Percentiles rank a stretch among this genome's conserved stretches.
These are phyloP conservation scores for Candida stauntonica DNA, from an alignment of 805 yeast genomes.

Conservation along the genomic window DNA sequence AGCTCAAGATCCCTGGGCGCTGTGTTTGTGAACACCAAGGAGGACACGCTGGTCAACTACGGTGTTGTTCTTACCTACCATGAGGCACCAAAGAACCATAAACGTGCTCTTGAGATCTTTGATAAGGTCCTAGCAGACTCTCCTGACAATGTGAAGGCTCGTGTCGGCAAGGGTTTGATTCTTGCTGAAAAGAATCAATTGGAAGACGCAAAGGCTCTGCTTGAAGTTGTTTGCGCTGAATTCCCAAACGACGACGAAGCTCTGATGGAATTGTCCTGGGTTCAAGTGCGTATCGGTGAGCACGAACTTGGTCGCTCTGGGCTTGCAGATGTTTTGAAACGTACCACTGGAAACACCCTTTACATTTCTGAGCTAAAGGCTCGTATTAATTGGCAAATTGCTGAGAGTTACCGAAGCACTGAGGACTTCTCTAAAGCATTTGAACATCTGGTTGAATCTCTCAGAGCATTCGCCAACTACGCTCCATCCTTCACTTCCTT, in stretches of 20 bases:
- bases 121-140: conserved; percentile 49
- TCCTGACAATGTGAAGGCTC: conserved; percentile 52
- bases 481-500: conserved; percentile 82
- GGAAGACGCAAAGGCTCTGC: conserved; percentile 47
- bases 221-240: conserved; percentile 45
- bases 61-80: conserved; percentile 78
- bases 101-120: conserved; percentile 68
- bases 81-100: conserved; percentile 87
- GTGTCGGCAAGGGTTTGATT: conserved; percentile 79
- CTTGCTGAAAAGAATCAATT: conserved; percentile 60
- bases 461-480: conserved; percentile 57
- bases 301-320: conserved; percentile 47
- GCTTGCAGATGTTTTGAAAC: conserved; percentile 32
- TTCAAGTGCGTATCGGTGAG: conserved; percentile 52
- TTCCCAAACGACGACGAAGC: conserved; percentile 57
- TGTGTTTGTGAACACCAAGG: conserved; percentile 45
- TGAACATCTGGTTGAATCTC: conserved; percentile 51
- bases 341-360: conserved; percentile 47
- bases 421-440: conserved; percentile 45
- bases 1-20: conserved; percentile 43
- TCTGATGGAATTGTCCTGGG: conserved; percentile 72
- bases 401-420: conserved; percentile 49
- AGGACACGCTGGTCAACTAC: conserved; percentile 56
- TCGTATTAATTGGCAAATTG: conserved; percentile 64
- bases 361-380: conserved; percentile 56